Base-by-base conservation (phyloP, 1,284 basidiomycete genomes). In the Ustilago loliicola region DNA sequence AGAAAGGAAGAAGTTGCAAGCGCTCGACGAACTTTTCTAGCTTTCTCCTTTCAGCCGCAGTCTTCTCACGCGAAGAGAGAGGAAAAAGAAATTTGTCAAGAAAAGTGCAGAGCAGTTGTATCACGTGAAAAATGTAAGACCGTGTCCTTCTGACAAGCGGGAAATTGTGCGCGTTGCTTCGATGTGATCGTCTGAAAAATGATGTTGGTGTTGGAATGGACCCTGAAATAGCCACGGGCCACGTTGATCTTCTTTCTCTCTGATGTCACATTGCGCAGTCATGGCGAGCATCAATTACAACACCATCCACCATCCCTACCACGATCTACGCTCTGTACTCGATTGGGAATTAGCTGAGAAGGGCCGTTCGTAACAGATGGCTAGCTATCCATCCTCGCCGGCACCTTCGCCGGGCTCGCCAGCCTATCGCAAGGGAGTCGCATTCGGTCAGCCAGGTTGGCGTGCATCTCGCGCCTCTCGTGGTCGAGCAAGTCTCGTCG, bases 381-480 rank as follows among this genome's bases (percentile, higher is more conserved):
- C 69, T 1, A 77, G 69, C 69, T 69, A 60, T 40, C 34, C 69
- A 21, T 25, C 64, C 9, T 72, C 74, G 2, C 69, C 66, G 13
- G 64, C 58, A 13, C 65, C 60, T 19, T 72, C 74, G 15, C 69
- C 69, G 0, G 74, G 74, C 3, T 72, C 69, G 36, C 69, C 74
- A 13, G 74, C 74, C 7, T 77, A 77, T 25, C 74, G 74, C 61
- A 77, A 77, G 32, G 74, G 74, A 38, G 74, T 77, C 9, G 74
- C 74, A 23, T 77, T 77, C 63, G 74, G 74, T 38, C 68, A 77
- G 56, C 74, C 74, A n/a, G 74, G 74, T 17, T 77, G 74, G 74
- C 63, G 69, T 10, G 74, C 74, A 21, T 72, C 74, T 52, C 68
- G 74, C 19, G 69, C 66, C 27, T 72, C 74, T 50, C 58, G 67